phyloP scores from a whole-genome alignment of 1,284 basidiomycete species.

The Boletus smithii region DNA sequence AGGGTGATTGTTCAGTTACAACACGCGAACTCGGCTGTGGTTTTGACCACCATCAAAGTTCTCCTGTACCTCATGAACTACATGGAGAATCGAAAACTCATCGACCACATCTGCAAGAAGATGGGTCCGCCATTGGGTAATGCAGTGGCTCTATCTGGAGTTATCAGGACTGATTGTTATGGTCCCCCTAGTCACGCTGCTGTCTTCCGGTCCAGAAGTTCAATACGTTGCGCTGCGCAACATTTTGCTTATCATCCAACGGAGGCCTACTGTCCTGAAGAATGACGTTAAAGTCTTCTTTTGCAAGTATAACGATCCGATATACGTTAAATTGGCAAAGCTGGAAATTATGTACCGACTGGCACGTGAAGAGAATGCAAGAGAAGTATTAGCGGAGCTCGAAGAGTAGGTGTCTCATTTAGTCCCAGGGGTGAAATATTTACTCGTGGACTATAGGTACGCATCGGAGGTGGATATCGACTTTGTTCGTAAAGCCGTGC shows the following conservation, averaged over 20 bases:
- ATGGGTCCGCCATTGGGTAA: constrained; percentile 94
- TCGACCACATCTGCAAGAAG: constrained; percentile 91
- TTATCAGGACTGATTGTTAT: constrained; percentile 8
- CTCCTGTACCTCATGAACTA: constrained; percentile 99
- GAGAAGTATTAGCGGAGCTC: constrained; percentile 89
- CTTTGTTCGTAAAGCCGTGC: constrained; percentile 95
- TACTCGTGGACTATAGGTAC: constrained; percentile 55
- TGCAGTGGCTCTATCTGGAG: constrained; percentile 18
- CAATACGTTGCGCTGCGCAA: constrained; percentile 98
- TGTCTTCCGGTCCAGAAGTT: constrained; percentile 96
- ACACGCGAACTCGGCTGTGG: constrained; percentile 93
- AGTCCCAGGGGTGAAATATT: neutral
- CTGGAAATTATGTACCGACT: constrained; percentile 98
- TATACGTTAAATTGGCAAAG: constrained; percentile 98
- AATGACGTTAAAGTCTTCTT: constrained; percentile 99
- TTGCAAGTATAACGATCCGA: constrained; percentile 99
- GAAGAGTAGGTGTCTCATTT: constrained; percentile 70
- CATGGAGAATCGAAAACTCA: constrained; percentile 85
- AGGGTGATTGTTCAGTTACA: constrained; percentile 89
- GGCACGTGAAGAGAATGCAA: constrained; percentile 86
- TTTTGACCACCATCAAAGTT: constrained; percentile 92
- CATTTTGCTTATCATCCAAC: constrained; percentile 94
- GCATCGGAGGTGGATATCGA: constrained; percentile 98
- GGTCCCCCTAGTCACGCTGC: constrained; percentile 70
- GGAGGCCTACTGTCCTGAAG: constrained; percentile 87